Evolutionary conservation across 345 rosid genomes (phyloP).

Genomic region (Mercurialis annua): DNA sequence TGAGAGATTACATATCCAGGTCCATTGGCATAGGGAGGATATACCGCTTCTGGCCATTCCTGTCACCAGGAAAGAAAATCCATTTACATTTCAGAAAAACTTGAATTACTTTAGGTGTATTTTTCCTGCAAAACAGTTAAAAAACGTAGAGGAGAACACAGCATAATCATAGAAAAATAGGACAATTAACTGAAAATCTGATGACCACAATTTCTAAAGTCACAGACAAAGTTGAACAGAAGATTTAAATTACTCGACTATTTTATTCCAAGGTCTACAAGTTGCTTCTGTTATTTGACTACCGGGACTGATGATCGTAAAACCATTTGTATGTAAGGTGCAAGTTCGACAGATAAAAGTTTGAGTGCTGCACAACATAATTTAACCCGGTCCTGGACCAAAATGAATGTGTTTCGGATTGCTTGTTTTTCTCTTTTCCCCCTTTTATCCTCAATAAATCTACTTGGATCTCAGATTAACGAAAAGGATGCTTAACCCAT

Average conservation of each 20-base stretch:
- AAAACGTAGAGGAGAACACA: background rate
- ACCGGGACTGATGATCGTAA: background rate
- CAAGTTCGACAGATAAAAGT: background rate
- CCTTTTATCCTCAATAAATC: background rate
- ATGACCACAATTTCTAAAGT: background rate
- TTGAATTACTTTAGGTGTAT: no score
- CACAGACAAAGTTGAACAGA: background rate
- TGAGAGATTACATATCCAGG: constrained; percentile 83
- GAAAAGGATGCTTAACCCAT: background rate
- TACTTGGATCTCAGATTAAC: background rate
- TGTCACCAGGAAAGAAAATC: constrained; percentile 35
- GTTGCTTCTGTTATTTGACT: background rate
- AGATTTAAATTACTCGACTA: background rate
- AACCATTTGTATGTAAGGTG: background rate
- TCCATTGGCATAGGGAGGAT: constrained; percentile 96
- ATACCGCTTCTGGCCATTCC: constrained; percentile 94
- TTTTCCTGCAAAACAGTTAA: background rate
- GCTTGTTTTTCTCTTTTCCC: background rate
- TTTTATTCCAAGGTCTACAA: background rate
- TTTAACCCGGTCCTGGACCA: background rate
- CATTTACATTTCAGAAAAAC: constrained; percentile 3
- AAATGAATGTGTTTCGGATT: no score
- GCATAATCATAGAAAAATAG: background rate
- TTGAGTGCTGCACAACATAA: background rate
- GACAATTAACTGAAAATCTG: background rate